Conservation (phyloP, 2,329 filamentous ascomycete species). For the Diaporthe sp. region DNA sequence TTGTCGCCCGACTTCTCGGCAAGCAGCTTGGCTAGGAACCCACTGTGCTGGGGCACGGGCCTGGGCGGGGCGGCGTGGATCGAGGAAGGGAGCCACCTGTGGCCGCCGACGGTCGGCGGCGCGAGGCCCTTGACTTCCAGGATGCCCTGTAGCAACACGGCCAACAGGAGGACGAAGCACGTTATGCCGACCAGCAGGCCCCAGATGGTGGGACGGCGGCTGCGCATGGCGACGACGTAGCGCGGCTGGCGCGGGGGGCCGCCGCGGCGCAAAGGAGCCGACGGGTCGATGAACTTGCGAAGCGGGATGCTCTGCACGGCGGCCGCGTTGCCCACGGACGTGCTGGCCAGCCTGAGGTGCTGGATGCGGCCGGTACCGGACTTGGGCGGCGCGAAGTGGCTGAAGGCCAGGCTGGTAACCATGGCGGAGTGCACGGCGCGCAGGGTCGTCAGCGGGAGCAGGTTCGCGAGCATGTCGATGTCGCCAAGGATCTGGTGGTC, state of each 20-base stretch:
- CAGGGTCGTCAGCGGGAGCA: constrained; percentile 67
- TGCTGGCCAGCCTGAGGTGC: constrained; percentile 83
- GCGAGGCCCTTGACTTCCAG: constrained; percentile 73
- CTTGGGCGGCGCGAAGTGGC: constrained; percentile 68
- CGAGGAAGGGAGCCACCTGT: constrained; percentile 65
- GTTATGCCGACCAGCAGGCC: constrained; percentile 67
- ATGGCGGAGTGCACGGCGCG: constrained; percentile 68
- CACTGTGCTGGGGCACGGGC: constrained; percentile 16
- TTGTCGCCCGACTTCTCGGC: constrained; percentile 33
- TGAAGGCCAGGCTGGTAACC: constrained; percentile 72
- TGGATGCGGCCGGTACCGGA: constrained; percentile 63
- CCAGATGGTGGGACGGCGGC: constrained; percentile 64
- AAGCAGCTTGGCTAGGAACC: constrained; percentile 38
- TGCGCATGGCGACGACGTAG: constrained; percentile 76
- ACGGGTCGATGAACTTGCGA: constrained; percentile 56
- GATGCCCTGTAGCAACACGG: constrained; percentile 73
- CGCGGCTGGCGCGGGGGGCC: constrained; percentile 67
- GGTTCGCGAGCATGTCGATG: constrained; percentile 64
- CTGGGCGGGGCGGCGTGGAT: constrained; percentile 37
- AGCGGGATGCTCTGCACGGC: constrained; percentile 86
- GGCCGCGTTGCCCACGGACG: constrained; percentile 84
- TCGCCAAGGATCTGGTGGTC: constrained; percentile 70
- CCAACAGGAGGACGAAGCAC: constrained; percentile 71
- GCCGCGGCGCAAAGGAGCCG: constrained; percentile 51
- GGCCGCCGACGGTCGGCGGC: constrained; percentile 68